These are phyloP conservation scores for Ormosia semicastrata DNA, from an alignment of 306 rosid genomes.

Conservation along the genomic window DNA sequence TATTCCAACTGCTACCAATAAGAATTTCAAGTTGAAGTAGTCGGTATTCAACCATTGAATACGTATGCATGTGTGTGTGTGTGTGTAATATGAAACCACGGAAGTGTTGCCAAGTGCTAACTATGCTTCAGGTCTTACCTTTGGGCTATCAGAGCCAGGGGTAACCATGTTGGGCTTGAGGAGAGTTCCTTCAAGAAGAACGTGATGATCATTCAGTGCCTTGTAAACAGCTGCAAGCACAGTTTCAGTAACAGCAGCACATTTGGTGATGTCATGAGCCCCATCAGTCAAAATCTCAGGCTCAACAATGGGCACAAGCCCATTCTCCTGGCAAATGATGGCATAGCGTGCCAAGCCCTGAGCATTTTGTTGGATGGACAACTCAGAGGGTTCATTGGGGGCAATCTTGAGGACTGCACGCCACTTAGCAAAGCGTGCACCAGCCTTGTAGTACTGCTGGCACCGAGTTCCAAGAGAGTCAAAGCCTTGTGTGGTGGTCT, in stretches of 20 bases:
- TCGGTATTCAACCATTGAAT: not conserved
- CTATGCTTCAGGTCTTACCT: conserved; percentile 39
- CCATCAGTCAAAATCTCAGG: conserved; percentile 93
- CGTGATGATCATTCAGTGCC: conserved; percentile 89
- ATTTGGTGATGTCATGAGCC: conserved; percentile 60
- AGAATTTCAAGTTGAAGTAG: not conserved
- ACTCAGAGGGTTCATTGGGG: conserved; percentile 66
- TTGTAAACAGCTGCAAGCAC: conserved; percentile 84
- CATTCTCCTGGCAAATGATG: conserved; percentile 91
- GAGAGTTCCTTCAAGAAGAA: conserved; percentile 90
- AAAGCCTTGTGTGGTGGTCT: conserved; percentile 86
- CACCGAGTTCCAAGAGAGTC: conserved; percentile 82
- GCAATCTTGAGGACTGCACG: conserved; percentile 88
- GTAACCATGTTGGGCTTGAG: conserved; percentile 94
- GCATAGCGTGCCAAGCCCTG: conserved; percentile 96
- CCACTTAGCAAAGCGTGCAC: conserved; percentile 92
- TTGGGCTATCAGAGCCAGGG: conserved; percentile 84
- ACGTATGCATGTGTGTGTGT: not conserved
- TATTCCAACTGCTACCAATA: not conserved
- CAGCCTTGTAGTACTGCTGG: conserved; percentile 84
- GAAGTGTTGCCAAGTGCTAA: not conserved
- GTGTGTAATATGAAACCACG: not conserved
- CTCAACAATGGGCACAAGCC: conserved; percentile 89
- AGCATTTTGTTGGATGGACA: conserved; percentile 81
- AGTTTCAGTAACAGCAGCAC: conserved; percentile 79